Percentiles rank a stretch among this genome's conserved stretches.
Evolutionary conservation across 139 green algal genomes (phyloP).

Genomic region (Trebouxia sp.): DNA sequence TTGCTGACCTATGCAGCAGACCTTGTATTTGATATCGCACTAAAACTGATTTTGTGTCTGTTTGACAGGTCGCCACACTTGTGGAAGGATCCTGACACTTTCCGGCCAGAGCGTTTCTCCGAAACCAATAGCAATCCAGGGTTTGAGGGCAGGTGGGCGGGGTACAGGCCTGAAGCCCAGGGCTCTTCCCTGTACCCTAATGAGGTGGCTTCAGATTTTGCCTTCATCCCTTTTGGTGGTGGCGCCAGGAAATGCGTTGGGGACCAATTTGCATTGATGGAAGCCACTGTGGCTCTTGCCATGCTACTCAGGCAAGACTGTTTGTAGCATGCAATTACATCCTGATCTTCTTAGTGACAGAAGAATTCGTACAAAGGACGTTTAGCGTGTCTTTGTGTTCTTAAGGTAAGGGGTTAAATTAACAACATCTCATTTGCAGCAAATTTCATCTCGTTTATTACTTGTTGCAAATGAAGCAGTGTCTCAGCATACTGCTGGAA

Average conservation of each 20-base stretch:
- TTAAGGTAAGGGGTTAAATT: too few species aligned
- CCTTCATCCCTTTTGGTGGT: slow-evolving; percentile 97
- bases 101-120: slow-evolving; percentile 89
- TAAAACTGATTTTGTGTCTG: too few species aligned
- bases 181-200: slow-evolving; percentile 89
- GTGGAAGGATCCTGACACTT: slow-evolving; percentile 93
- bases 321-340: background rate
- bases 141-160: slow-evolving; percentile 67
- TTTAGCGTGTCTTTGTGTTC: too few species aligned
- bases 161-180: slow-evolving; percentile 66
- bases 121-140: slow-evolving; percentile 55
- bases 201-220: slow-evolving; percentile 94
- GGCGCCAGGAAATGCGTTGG: slow-evolving; percentile 96
- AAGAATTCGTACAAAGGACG: too few species aligned
- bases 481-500: slow-evolving; percentile 89
- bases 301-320: slow-evolving; percentile 86
- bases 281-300: slow-evolving; percentile 77
- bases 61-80: slow-evolving; percentile 78
- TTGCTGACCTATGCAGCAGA: too few species aligned
- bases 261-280: slow-evolving; percentile 97
- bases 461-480: too few species aligned
- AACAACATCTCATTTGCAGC: background rate
- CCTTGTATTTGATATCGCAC: too few species aligned
- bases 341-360: too few species aligned
- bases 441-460: too few species aligned